Evolutionary conservation across 495 filamentous ascomycete genomes (phyloP).

Genomic region (Tuber melanosporum): DNA sequence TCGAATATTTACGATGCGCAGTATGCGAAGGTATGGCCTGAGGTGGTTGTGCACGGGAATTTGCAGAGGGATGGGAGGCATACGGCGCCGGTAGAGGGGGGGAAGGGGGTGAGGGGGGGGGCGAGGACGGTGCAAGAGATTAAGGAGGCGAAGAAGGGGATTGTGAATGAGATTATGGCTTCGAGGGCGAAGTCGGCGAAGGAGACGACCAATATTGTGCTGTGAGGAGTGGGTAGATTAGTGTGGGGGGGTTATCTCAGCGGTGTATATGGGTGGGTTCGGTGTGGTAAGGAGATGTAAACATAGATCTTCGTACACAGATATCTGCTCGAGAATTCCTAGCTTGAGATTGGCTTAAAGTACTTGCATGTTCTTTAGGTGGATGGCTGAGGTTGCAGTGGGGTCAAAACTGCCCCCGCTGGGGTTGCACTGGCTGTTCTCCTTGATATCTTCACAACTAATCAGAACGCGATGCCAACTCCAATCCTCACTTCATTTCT

Average conservation of each 20-base stretch:
- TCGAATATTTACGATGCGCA: conserved; percentile 57
- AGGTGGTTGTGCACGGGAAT: conserved; percentile 57
- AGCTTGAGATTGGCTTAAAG: neutral
- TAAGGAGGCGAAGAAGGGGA: neutral
- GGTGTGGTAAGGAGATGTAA: conserved; percentile 10
- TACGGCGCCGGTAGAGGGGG: conserved; percentile 21
- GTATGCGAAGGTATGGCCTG: conserved; percentile 62
- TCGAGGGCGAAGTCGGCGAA: neutral
- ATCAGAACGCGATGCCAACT: neutral
- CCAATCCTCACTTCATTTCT: neutral
- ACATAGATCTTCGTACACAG: conserved; percentile 17
- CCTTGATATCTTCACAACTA: neutral
- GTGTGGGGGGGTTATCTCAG: neutral
- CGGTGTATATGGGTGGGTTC: conserved; percentile 13
- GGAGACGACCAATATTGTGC: neutral
- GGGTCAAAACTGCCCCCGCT: neutral
- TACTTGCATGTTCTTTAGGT: neutral
- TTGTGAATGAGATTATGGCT: neutral
- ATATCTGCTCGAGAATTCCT: conserved; percentile 8
- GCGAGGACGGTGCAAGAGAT: neutral
- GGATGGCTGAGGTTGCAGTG: neutral
- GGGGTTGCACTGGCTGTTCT: neutral
- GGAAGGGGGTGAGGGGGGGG: neutral
- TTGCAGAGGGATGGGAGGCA: conserved; percentile 29
- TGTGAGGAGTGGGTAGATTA: neutral